These are phyloP conservation scores for Fusarium brevicatenulatum DNA, from an alignment of 2,329 filamentous ascomycete genomes.

Conservation along the genomic window DNA sequence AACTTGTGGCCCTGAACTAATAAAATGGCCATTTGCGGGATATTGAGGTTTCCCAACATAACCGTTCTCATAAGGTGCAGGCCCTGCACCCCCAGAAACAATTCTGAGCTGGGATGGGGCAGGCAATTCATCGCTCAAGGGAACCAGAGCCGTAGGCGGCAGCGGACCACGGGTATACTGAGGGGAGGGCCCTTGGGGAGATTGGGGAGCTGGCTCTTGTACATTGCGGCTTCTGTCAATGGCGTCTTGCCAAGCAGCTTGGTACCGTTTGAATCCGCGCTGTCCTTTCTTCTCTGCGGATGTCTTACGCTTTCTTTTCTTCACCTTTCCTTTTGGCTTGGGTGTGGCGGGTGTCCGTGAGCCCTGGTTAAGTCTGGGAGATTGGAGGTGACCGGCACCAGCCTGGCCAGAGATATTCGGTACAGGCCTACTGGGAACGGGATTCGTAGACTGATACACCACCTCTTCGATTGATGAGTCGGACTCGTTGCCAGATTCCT, in stretches of 20 bases:
- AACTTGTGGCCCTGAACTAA: constrained; percentile 28
- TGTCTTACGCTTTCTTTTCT: constrained; percentile 45
- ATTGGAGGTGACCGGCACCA: constrained; percentile 30
- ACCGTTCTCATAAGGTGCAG: constrained; percentile 43
- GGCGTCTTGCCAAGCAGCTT: constrained; percentile 56
- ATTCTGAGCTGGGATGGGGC: constrained; percentile 34
- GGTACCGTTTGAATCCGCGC: constrained; percentile 59
- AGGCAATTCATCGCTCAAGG: constrained; percentile 29
- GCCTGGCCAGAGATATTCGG: constrained; percentile 22
- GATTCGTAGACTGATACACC: constrained; percentile 16
- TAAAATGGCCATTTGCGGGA: constrained; percentile 29
- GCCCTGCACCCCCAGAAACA: constrained; percentile 28
- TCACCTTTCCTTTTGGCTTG: constrained; percentile 37
- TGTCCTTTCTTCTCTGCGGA: constrained; percentile 50
- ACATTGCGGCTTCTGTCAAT: constrained; percentile 44
- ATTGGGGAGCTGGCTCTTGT: constrained; percentile 11
- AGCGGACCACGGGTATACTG: constrained; percentile 23
- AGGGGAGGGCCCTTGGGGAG: constrained; percentile 18
- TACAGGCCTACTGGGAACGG: constrained; percentile 11
- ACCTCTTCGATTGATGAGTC: constrained; percentile 47
- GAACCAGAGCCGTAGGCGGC: constrained; percentile 10
- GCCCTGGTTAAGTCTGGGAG: constrained; percentile 25
- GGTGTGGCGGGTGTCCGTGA: constrained; percentile 28
- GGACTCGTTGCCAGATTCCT: constrained; percentile 53
- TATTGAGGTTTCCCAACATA: constrained; percentile 42